Evolutionary conservation across 805 yeast species (phyloP).

Genomic region (Candida takata): DNA sequence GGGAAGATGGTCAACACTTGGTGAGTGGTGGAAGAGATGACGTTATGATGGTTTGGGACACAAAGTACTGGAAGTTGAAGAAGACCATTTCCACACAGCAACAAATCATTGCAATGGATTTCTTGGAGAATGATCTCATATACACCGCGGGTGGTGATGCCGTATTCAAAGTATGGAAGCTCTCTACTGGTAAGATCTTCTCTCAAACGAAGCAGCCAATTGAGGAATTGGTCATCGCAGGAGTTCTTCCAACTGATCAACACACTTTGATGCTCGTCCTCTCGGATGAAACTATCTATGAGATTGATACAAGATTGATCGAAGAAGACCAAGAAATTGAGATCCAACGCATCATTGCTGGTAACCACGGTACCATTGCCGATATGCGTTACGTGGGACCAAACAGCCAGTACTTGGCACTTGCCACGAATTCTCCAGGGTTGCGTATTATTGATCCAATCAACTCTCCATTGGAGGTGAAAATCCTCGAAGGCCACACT

Average conservation of each 20-base stretch:
- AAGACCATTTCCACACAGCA: constrained; percentile 70
- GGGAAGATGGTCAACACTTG: constrained; percentile 43
- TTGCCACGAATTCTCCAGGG: constrained; percentile 93
- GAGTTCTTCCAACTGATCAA: constrained; percentile 38
- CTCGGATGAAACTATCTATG: constrained; percentile 79
- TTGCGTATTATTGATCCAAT: constrained; percentile 64
- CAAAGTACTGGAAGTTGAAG: constrained; percentile 45
- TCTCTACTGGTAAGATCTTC: constrained; percentile 47
- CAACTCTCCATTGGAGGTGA: constrained; percentile 52
- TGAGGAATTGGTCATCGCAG: constrained; percentile 70
- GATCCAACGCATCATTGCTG: constrained; percentile 58
- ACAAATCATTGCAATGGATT: constrained; percentile 67
- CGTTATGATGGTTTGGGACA: constrained; percentile 53
- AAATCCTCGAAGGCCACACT: constrained; percentile 69
- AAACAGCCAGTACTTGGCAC: constrained; percentile 46
- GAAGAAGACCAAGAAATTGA: constrained; percentile 31
- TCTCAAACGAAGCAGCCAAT: constrained; percentile 39
- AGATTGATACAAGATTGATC: constrained; percentile 32
- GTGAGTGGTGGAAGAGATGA: constrained; percentile 89
- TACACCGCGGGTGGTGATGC: constrained; percentile 83
- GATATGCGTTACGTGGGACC: constrained; percentile 80
- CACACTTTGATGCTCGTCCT: constrained; percentile 44
- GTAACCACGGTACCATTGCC: constrained; percentile 93
- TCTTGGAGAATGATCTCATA: constrained; percentile 57
- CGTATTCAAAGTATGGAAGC: constrained; percentile 58